Evolutionary conservation across 371 early-diverging fungal species (phyloP), one percentile per base, ranked within the genome.

Genomic region (Mortierella sp.): DNA sequence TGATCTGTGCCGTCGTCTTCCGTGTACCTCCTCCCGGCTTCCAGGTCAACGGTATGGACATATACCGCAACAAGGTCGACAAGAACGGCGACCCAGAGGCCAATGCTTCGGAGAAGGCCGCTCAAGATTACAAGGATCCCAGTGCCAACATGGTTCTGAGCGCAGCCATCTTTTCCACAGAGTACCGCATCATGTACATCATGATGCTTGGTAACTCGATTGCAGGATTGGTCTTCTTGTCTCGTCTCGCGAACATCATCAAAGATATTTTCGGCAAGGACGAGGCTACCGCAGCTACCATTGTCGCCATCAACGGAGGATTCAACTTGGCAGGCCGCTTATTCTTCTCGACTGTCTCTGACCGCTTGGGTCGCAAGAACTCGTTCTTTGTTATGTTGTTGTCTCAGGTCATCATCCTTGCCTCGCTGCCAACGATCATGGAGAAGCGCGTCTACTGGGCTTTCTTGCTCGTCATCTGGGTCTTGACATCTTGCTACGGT

Each of bases 21-120:
- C 89, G 92, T 58, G 90, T 92, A 38, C 94, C 94, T 10, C 94
- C 94, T 32, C 93, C 93, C 4, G 92, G 91, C 29, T 93, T 90
- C 89, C 80, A 82, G 51, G 87, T 92, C 83, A 90, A 91, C 43
- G 93, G 93, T 46, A 82, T 94, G 77, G 89, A 84, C 74, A 83
- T 90, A 65, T 82, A 91, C 74, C 89, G 89, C n/a, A 80, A 89
- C 80, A 88, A 89, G 87, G 89, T 90, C 54, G 73, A 74, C 29
- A 65, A 46, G 43, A 49, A 55, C 29, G 75, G 82, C 1, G 80
- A 72, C 24, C 49, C 46, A 21, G 79, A 84, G 35, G 78, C 78
- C 4, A 75, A 77, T 65, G 55, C 76, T 0, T 21, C 56, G 3
- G 81, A 78, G 38, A 78, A 80, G 71, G 32, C 78, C 1, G 79